Evolutionary conservation across 2,329 filamentous ascomycete species (phyloP).

Genomic region (Fusarium subtropicale): DNA sequence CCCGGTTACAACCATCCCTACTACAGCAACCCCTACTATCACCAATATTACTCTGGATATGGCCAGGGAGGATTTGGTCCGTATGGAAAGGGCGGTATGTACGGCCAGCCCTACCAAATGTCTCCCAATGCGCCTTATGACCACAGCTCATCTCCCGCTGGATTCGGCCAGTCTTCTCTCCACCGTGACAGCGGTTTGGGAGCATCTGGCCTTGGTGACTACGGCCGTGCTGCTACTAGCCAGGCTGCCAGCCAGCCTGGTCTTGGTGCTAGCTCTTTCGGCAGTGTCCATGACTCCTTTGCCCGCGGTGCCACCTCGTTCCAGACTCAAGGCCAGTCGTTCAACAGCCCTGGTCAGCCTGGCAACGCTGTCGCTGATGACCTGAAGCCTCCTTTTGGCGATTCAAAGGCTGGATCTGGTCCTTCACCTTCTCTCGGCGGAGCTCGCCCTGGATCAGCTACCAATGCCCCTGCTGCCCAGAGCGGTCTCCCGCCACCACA

Average conservation of each 20-base stretch:
- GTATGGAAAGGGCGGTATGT: conserved; percentile 67
- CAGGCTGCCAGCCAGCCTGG: conserved; percentile 64
- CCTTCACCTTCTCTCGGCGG: conserved; percentile 68
- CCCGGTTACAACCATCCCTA: conserved; percentile 68
- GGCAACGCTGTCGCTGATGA: conserved; percentile 61
- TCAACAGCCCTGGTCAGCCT: conserved; percentile 63
- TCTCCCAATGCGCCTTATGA: conserved; percentile 68
- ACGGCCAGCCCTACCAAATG: conserved; percentile 68
- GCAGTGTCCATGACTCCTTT: conserved; percentile 67
- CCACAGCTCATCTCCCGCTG: conserved; percentile 65
- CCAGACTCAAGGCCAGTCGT: conserved; percentile 67
- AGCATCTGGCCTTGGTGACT: conserved; percentile 65
- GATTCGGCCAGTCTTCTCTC: conserved; percentile 66
- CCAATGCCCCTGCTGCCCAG: conserved; percentile 62
- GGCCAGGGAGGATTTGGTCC: conserved; percentile 65
- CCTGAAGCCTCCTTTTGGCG: conserved; percentile 67
- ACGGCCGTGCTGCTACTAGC: conserved; percentile 62
- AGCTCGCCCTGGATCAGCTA: conserved; percentile 68
- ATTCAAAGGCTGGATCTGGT: conserved; percentile 64
- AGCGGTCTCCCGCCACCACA: conserved; percentile 68
- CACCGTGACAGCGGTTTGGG: conserved; percentile 63
- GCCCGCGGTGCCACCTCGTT: conserved; percentile 64
- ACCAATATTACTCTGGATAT: conserved; percentile 69
- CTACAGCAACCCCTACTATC: conserved; percentile 72
- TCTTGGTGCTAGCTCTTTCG: conserved; percentile 63